Conservation (phyloP, 306 rosid genomes). For the Pyrus betulifolia region DNA sequence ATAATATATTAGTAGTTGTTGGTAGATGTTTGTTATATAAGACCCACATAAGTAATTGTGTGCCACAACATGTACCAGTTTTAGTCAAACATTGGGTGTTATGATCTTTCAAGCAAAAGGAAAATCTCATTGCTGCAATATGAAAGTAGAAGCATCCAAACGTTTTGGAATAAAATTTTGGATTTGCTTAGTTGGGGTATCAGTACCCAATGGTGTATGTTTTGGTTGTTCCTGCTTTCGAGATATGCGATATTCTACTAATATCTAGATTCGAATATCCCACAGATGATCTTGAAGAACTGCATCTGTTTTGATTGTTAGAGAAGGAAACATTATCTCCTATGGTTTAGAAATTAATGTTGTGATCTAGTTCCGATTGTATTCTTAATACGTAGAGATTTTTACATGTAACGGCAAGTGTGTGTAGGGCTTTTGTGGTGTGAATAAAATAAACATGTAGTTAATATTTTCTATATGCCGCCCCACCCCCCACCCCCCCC, state of each 20-base stretch:
- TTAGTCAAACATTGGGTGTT: background rate
- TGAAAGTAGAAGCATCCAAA: constrained; percentile 13
- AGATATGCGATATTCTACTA: background rate
- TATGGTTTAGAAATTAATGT: too few relatives aligned
- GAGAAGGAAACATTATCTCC: too few relatives aligned
- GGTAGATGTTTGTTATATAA: background rate
- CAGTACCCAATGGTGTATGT: background rate
- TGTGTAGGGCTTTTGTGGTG: too few relatives aligned
- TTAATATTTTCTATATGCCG: too few relatives aligned
- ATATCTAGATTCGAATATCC: background rate
- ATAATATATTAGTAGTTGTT: background rate
- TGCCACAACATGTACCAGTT: background rate
- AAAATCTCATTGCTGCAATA: background rate
- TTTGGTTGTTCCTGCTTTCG: background rate
- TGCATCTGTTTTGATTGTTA: background rate
- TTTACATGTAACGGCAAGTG: too few relatives aligned
- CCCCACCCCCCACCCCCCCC: too few relatives aligned
- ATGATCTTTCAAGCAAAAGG: background rate
- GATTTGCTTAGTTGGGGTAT: constrained; percentile 4
- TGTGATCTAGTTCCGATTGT: too few relatives aligned
- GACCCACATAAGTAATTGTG: background rate
- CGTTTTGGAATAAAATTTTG: background rate
- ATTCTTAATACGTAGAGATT: too few relatives aligned
- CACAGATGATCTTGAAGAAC: background rate
- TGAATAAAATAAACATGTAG: too few relatives aligned